These are phyloP conservation scores for Talaromyces thailandensis DNA, from an alignment of 495 filamentous ascomycete genomes.

Conservation along the genomic window DNA sequence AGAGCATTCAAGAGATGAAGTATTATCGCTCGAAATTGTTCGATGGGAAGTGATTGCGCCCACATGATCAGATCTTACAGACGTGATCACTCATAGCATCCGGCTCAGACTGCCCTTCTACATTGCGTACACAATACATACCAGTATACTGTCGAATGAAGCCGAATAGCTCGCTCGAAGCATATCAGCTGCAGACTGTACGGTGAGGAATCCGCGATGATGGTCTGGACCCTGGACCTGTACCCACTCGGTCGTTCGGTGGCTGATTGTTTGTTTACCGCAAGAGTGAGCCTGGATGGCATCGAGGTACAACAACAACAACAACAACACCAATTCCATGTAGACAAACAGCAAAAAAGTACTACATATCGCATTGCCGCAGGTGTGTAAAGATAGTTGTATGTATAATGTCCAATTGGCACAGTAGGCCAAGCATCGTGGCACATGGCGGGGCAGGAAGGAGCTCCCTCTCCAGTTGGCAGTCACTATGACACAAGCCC, in stretches of 20 bases:
- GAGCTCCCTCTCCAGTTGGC: background rate
- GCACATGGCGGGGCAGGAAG: background rate
- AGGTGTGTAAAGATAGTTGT: background rate
- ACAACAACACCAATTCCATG: too few species aligned
- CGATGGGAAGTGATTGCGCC: slow-evolving; percentile 2
- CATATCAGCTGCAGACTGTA: background rate
- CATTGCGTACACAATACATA: background rate
- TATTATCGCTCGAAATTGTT: slow-evolving; percentile 55
- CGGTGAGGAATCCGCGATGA: background rate
- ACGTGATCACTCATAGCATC: background rate
- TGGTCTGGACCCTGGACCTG: background rate
- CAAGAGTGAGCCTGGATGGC: background rate
- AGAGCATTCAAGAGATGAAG: slow-evolving; percentile 85
- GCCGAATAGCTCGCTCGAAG: background rate
- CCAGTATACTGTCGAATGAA: background rate
- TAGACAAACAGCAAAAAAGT: too few species aligned
- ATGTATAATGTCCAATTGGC: background rate
- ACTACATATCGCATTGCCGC: too few species aligned
- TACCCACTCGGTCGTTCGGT: background rate
- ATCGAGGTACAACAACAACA: background rate
- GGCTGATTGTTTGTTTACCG: background rate
- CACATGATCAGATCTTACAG: background rate
- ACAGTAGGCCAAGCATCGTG: background rate
- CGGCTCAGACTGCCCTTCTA: background rate
- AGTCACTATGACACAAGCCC: slow-evolving; percentile 1